These are phyloP conservation scores for Cynanchum wilfordii DNA, from an alignment of 257 asterid species.

Conservation along the genomic window DNA sequence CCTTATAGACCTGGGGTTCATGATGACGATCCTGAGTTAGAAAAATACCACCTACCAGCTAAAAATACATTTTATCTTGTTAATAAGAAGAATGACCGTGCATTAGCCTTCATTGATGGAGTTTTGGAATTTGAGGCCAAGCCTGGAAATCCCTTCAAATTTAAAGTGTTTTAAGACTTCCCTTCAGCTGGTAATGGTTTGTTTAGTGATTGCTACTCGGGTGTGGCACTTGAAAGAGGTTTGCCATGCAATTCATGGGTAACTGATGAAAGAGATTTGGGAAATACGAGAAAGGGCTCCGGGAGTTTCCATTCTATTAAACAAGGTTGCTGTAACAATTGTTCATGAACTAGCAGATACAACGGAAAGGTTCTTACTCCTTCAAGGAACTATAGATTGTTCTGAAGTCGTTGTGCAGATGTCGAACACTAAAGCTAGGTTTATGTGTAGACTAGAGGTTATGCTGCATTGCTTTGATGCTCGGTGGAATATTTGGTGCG, in stretches of 20 bases:
- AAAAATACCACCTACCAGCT: constrained; percentile 43
- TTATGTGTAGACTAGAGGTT: constrained; percentile 56
- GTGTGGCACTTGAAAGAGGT: constrained; percentile 26
- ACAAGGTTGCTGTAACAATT: constrained; percentile 63
- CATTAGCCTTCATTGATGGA: constrained; percentile 68
- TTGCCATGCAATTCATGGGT: constrained; percentile 30
- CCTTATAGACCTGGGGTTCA: constrained; percentile 60
- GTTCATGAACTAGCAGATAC: constrained; percentile 74
- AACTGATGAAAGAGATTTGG: constrained; percentile 32
- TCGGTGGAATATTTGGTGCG: constrained; percentile 72
- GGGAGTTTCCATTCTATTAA: constrained; percentile 52
- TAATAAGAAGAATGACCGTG: constrained; percentile 77
- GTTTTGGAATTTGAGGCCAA: constrained; percentile 75
- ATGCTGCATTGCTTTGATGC: constrained; percentile 61
- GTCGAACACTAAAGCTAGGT: constrained; percentile 56
- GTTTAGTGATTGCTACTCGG: constrained; percentile 23
- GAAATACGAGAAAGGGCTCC: constrained; percentile 23
- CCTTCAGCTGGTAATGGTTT: constrained; percentile 31
- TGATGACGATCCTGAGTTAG: constrained; percentile 56
- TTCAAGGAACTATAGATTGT: constrained; percentile 63
- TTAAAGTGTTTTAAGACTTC: constrained; percentile 62
- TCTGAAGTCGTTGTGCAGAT: constrained; percentile 56
- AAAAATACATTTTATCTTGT: constrained; percentile 67
- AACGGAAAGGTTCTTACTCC: constrained; percentile 71
- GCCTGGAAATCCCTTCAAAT: constrained; percentile 85